Evolutionary conservation across 371 early-diverging fungal genomes (phyloP), one percentile per base, ranked within the genome.

Genomic region (Homolaphlyctis polyrhiza): DNA sequence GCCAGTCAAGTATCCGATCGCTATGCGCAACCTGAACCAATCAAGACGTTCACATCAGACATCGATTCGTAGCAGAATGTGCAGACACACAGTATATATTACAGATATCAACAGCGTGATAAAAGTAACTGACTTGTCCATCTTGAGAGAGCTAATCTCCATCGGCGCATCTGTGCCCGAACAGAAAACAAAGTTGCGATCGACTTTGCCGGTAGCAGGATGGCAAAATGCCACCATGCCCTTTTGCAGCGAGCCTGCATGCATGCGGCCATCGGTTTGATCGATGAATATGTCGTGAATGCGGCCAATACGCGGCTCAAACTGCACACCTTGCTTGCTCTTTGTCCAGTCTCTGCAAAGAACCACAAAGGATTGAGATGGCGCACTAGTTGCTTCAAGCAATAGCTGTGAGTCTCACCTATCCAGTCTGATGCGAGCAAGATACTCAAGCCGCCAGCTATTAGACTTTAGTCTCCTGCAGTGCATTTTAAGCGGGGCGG

Each of bases 151-250:
- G 6, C 62, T 55, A 30, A 77, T 54, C 27, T 36, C 49, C 16
- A 43, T n/a, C 36, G 73, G 59, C 3, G 51, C 52, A 30, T 43
- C 30, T 51, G 69, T 70, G 13, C 50, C 54, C 28, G 47, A 57
- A 49, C 54, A 67, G 36, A 52, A 70, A 16, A 73, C 58, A 23
- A 34, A 30, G 14, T 60, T 64, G 21, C 66, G 60, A 27, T 73
- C 72, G 16, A 73, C 72, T 32, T 67, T 66, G 3, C 77, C 77
- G 2, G 77, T 77, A 5, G 33, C 33, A n/a, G 74, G 72, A 48
- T 72, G 60, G 64, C 71, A 70, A 21, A 70, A 35, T 0, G 67
- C 58, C 2, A 71, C 68, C 51, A 66, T 66, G 36, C 70, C 76
- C 63, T 39, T 36, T 27, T 70, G 71, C 16, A 68, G 29, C 18